Conservation (phyloP, 345 rosid species). For the Brassica carinata region DNA sequence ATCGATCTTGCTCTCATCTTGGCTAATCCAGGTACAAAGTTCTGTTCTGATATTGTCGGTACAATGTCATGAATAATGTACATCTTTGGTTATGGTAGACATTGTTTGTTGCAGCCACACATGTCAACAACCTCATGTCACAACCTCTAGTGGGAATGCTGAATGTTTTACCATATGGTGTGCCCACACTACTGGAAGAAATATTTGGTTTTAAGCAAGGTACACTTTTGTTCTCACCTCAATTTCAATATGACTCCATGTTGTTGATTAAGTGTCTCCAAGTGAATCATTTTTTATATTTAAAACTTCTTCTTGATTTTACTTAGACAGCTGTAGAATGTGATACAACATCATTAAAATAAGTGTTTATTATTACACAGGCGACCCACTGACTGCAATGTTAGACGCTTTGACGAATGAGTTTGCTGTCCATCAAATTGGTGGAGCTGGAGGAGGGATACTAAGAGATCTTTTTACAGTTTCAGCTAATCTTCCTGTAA, state of each 20-base stretch:
- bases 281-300: not conserved
- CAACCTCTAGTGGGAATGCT: conserved; percentile 45
- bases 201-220: conserved; percentile 40
- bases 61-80: not conserved
- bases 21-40: conserved; percentile 57
- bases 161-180: conserved; percentile 45
- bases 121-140: conserved; percentile 48
- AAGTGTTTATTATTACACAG: conserved; percentile 14
- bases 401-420: conserved; percentile 44
- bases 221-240: conserved; percentile 2
- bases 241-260: not conserved
- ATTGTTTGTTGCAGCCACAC: conserved; percentile 45
- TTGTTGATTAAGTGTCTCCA: not conserved
- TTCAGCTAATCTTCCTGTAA: conserved; percentile 47
- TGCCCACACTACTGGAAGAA: conserved; percentile 41
- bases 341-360: not conserved
- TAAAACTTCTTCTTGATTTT: not conserved
- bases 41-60: not conserved
- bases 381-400: conserved; percentile 41
- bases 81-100: not conserved
- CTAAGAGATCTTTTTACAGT: conserved; percentile 38
- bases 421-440: conserved; percentile 29
- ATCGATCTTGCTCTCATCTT: conserved; percentile 52
- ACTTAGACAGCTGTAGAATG: not conserved
- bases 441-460: conserved; percentile 33